Evolutionary conservation across 306 rosid genomes (phyloP), one percentile per base, ranked within the genome.

Genomic region (Rosa lucieae): DNA sequence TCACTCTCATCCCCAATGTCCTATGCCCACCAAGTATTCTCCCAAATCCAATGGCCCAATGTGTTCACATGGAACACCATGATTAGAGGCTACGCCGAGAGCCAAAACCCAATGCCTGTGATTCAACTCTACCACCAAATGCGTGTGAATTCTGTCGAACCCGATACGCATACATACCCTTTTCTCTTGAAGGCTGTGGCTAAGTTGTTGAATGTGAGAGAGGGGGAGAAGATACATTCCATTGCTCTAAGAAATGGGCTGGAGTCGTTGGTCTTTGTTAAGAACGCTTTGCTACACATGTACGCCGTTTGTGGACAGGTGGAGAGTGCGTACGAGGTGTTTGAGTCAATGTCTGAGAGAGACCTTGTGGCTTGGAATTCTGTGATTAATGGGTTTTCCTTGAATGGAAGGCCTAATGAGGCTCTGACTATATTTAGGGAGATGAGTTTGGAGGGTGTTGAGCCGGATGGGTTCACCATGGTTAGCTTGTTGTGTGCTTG

Each of bases 341-440:
- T 86, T 43, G 89, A 70, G 47, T 53, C 59, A 78, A 86, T 86
- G 85, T 15, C 79, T 55, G 67, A 70, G 29, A 86, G 84, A 81
- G 89, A 86, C 72, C 79, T 83, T 8, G 89, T 86, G 35, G 85
- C 89, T 26, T 86, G 89, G 89, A 86, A 83, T 55, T 83, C 85
- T 78, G 85, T 86, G 80, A 86, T 86, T 73, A 78, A 83, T 56
- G 87, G 82, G 18, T 86, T 81, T 72, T 78, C 89, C 59, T 77
- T 83, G 4, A 86, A 86, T 37, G 89, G 89, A 32, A 81, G 77
- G 82, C 85, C 87, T 8, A 86, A 81, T 26, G 87, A 86, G 72
- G 87, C 87, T 78, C 21, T 86, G 79, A 73, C 84, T 6, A 78
- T 81, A 26, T 81, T 70, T n/a, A 78, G 78, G 51, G 82, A 86